A percentile compares a stretch with the other conserved stretches of the same genome.
Evolutionary conservation across 2,329 filamentous ascomycete genomes (phyloP).

Genomic region (Trichoderma citrinoviride): DNA sequence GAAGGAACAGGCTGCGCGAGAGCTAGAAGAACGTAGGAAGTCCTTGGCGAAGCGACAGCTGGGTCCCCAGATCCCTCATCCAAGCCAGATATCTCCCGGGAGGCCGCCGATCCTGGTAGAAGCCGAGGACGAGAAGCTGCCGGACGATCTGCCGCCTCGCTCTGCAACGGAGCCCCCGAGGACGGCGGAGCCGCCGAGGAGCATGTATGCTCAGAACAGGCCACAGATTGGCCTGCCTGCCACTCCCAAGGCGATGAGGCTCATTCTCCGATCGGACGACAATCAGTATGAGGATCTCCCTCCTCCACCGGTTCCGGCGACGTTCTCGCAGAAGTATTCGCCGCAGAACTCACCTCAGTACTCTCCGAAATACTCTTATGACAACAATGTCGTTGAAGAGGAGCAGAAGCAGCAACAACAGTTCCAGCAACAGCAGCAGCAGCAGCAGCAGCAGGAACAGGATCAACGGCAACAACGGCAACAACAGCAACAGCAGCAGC

Average conservation of each 20-base stretch:
- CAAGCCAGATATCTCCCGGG: slow-evolving; percentile 48
- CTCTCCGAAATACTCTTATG: slow-evolving; percentile 30
- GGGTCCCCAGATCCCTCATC: slow-evolving; percentile 76
- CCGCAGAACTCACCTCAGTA: slow-evolving; percentile 35
- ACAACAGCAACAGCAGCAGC: background rate
- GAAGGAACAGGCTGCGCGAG: slow-evolving; percentile 74
- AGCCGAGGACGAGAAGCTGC: slow-evolving; percentile 41
- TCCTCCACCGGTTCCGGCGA: slow-evolving; percentile 49
- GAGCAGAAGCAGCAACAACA: background rate
- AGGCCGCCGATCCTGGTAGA: slow-evolving; percentile 39
- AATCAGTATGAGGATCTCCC: slow-evolving; percentile 39
- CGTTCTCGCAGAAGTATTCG: slow-evolving; percentile 45
- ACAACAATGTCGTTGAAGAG: slow-evolving; percentile 27
- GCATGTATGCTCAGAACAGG: slow-evolving; percentile 49
- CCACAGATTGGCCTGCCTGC: slow-evolving; percentile 76
- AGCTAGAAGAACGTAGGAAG: slow-evolving; percentile 82
- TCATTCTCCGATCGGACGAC: slow-evolving; percentile 64
- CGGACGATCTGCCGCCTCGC: slow-evolving; percentile 50
- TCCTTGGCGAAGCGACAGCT: slow-evolving; percentile 79
- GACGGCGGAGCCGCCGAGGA: slow-evolving; percentile 58
- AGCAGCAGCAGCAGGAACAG: slow-evolving; percentile 27
- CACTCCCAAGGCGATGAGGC: slow-evolving; percentile 86
- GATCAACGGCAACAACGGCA: background rate
- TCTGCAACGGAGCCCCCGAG: slow-evolving; percentile 64
- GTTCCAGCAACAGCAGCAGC: background rate